Conservation (phyloP, 2,329 filamentous ascomycete species). For the Talaromyces atroroseus region DNA sequence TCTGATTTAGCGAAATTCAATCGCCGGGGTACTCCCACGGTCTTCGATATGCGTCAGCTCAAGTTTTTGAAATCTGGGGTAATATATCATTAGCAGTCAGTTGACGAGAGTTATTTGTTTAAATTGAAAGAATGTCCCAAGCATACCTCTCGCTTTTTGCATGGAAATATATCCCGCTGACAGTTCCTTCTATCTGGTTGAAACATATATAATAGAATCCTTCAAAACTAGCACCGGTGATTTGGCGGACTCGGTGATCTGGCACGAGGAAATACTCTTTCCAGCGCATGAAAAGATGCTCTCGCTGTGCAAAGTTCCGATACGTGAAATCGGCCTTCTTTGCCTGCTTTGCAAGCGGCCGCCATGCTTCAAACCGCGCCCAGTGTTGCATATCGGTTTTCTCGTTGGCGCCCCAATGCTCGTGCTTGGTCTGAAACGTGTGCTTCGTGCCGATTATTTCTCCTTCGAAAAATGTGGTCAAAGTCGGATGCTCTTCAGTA, state of each 20-base stretch:
- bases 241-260: constrained; percentile 84
- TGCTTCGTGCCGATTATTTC: constrained; percentile 96
- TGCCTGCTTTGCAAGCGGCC: constrained; percentile 63
- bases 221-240: constrained; percentile 92
- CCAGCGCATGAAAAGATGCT: constrained; percentile 98
- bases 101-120: background rate
- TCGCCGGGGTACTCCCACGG: constrained; percentile 72
- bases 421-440: constrained; percentile 84
- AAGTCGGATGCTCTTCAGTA: constrained; percentile 91
- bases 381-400: constrained; percentile 92
- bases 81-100: background rate
- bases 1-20: constrained; percentile 74
- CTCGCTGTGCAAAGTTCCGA: constrained; percentile 68
- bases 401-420: constrained; percentile 84
- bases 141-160: constrained; percentile 88
- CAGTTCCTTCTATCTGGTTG: constrained; percentile 79
- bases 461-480: constrained; percentile 97
- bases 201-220: constrained; percentile 99
- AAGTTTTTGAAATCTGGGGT: constrained; percentile 76
- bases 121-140: background rate
- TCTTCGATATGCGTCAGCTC: constrained; percentile 85
- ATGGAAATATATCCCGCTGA: constrained; percentile 96
- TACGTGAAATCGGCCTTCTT: constrained; percentile 54
- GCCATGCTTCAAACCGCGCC: constrained; percentile 82
- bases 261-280: constrained; percentile 97